These are phyloP conservation scores for Stemphylium vesicarium DNA, from an alignment of 2,329 filamentous ascomycete genomes.

Conservation along the genomic window DNA sequence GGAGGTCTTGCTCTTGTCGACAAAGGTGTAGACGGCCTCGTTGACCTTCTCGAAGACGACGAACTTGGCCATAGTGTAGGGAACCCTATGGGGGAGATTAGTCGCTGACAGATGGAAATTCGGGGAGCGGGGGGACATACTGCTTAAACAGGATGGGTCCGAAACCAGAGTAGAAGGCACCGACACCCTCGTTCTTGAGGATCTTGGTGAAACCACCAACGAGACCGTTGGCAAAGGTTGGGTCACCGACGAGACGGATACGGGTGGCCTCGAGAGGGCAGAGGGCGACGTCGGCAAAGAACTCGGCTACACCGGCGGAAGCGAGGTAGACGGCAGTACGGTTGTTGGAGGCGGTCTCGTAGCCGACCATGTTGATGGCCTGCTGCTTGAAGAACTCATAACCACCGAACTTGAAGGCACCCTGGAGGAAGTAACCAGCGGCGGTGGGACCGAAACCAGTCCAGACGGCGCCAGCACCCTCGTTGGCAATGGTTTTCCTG, in stretches of 20 bases:
- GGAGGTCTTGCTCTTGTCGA: constrained; percentile 75
- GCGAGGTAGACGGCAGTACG: constrained; percentile 81
- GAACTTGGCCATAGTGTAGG: constrained; percentile 96
- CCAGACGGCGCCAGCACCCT: constrained; percentile 84
- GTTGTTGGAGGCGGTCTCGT: constrained; percentile 72
- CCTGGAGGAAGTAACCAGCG: constrained; percentile 93
- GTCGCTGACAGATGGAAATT: neutral
- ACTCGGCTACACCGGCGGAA: constrained; percentile 66
- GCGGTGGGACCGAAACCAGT: constrained; percentile 86
- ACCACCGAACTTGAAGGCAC: constrained; percentile 91
- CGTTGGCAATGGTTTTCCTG: constrained; percentile 76
- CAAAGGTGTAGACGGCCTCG: constrained; percentile 70
- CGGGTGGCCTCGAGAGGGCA: constrained; percentile 92
- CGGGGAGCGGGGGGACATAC: constrained; percentile 28
- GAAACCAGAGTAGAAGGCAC: constrained; percentile 90
- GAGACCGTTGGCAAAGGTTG: constrained; percentile 81
- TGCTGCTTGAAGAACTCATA: constrained; percentile 98
- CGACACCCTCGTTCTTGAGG: constrained; percentile 78
- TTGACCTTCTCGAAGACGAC: constrained; percentile 90
- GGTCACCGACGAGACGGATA: constrained; percentile 90
- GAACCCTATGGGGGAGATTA: constrained; percentile 64
- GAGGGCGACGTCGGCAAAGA: constrained; percentile 78
- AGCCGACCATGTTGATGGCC: constrained; percentile 79
- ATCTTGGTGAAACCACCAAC: constrained; percentile 84
- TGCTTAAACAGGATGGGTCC: constrained; percentile 61